Evolutionary conservation across 345 rosid genomes (phyloP), one percentile per base, ranked within the genome.

Genomic region (Lepidium sativum): DNA sequence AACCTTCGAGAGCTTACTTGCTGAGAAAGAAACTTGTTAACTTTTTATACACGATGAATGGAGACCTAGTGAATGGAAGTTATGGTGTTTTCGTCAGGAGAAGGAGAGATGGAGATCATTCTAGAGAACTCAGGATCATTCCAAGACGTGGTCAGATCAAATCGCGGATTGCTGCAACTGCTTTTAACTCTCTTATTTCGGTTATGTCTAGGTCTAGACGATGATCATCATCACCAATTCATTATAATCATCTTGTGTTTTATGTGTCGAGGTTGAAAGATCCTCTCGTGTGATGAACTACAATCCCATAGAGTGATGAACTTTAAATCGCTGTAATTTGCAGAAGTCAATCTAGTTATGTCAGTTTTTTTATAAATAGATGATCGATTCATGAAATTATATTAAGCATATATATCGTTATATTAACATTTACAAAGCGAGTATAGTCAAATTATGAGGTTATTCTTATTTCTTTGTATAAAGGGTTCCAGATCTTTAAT

Each of bases 61-160:
- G 33, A 17, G 56, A 62, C 8, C 11, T 41, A 54, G 34, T 21
- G 4, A 70, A 37, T 8, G 41, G 25, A 43, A 17, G 5, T 12
- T 45, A 18, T 43, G 16, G 4, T 12, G 43, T 27, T 35, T 4
- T 32, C 33, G 6, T 25, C 27, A 54, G 37, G 41, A 63, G 42
- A 54, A 53, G 10, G 3, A 62, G 25, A 37, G 41, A 37, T 10
- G 7, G 61, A 43, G 16, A 70, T 54, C 41, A 62, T 4, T 62
- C 27, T n/a, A 9, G 12, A 23, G 60, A 62, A 54, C 27, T 54
- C 7, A 54, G 56, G 33, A 35, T 27, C 56, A 38, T 62, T 37
- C 69, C 75, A 1, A 54, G 41, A 54, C 68, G 75, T 4, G 75
- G 75, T 0, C 34, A 62, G 40, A 54, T 70, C 13, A 70, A 70